Evolutionary conservation across 345 rosid species (phyloP).

Genomic region (Ailanthus altissimus): DNA sequence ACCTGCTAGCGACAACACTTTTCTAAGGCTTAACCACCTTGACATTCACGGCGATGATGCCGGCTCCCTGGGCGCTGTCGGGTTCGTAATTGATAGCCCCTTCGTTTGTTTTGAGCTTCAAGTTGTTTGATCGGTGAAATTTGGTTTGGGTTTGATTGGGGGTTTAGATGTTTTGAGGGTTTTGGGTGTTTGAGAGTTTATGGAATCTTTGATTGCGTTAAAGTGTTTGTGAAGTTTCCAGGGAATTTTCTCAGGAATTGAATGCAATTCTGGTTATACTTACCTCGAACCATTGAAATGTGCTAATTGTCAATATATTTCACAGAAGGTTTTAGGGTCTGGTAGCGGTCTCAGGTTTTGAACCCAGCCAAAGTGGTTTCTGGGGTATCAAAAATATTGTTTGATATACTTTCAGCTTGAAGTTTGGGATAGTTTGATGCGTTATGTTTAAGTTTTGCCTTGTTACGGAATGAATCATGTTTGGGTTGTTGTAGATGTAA

Average conservation of each 20-base stretch:
- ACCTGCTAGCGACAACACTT: constrained; percentile 71
- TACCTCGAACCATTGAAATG: background rate
- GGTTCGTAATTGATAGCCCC: constrained; percentile 42
- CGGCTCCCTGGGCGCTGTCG: constrained; percentile 77
- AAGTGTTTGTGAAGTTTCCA: background rate
- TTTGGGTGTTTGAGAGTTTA: constrained; percentile 9
- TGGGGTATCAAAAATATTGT: background rate
- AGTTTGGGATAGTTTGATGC: background rate
- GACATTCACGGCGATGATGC: constrained; percentile 94
- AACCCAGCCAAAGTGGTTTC: background rate
- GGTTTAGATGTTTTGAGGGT: constrained; percentile 21
- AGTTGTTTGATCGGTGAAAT: constrained; percentile 22
- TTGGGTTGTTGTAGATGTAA: background rate
- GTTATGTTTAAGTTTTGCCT: background rate
- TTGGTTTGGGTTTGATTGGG: constrained; percentile 15
- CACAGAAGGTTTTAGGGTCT: background rate
- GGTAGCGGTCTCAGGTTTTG: background rate
- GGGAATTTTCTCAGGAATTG: too few relatives aligned
- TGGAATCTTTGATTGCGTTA: constrained; percentile 9
- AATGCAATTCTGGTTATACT: background rate
- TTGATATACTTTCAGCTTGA: constrained; percentile 2
- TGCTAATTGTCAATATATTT: background rate
- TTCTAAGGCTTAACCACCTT: constrained; percentile 64
- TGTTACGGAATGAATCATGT: background rate
- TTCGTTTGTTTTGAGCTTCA: background rate